These are phyloP conservation scores for Trypanosoma scelopori DNA, from an alignment of 208 protist species.

Conservation along the genomic window DNA sequence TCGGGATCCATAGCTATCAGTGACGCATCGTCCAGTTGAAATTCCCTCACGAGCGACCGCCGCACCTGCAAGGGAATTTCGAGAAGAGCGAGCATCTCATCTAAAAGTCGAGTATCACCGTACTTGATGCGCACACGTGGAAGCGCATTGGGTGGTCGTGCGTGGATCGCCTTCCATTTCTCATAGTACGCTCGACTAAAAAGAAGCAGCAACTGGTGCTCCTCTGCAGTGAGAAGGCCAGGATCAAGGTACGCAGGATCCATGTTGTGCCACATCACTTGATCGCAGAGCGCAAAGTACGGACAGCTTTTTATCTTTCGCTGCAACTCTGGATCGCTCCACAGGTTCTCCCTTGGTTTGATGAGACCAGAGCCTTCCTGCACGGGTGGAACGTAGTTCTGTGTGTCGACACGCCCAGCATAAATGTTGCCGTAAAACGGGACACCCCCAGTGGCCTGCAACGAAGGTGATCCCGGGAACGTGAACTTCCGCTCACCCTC, in stretches of 20 bases:
- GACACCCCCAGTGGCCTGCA: constrained; percentile 58
- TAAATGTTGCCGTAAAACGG: constrained; percentile 90
- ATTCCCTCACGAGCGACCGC: constrained; percentile 71
- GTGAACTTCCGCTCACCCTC: constrained; percentile 67
- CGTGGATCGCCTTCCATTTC: constrained; percentile 74
- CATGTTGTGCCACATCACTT: constrained; percentile 90
- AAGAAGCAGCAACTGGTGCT: constrained; percentile 85
- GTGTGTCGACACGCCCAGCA: constrained; percentile 70
- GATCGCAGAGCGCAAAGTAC: constrained; percentile 88
- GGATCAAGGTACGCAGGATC: constrained; percentile 83
- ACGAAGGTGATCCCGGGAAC: constrained; percentile 49
- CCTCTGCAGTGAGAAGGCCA: constrained; percentile 72
- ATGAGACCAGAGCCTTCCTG: constrained; percentile 55
- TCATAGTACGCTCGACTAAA: constrained; percentile 87
- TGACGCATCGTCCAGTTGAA: constrained; percentile 71
- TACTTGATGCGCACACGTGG: constrained; percentile 71
- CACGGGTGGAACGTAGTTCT: constrained; percentile 66
- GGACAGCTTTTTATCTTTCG: constrained; percentile 67
- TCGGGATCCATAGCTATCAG: constrained; percentile 82
- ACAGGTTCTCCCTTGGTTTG: constrained; percentile 50
- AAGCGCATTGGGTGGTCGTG: constrained; percentile 43
- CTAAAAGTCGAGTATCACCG: constrained; percentile 50
- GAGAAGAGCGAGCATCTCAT: constrained; percentile 64
- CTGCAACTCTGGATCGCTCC: constrained; percentile 63
- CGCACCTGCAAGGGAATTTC: constrained; percentile 39